Evolutionary conservation across 345 rosid species (phyloP).

Genomic region (Draba incana): DNA sequence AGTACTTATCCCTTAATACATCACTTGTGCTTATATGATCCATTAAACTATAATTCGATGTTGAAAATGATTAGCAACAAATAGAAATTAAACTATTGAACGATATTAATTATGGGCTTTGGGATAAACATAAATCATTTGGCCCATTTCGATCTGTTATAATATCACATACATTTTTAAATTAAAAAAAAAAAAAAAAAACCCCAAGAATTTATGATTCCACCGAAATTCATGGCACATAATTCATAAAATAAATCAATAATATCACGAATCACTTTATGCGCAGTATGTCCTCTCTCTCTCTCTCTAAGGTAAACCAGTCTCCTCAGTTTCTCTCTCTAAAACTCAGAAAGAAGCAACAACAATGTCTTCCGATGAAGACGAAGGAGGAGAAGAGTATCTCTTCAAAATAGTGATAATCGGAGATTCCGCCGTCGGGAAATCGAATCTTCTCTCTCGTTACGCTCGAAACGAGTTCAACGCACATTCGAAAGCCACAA

Average conservation of each 20-base stretch:
- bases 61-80: too few relatives aligned
- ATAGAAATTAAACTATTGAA: too few relatives aligned
- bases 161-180: not conserved
- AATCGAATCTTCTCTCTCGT: slow-evolving; percentile 61
- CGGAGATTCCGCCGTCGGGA: slow-evolving; percentile 69
- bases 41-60: too few relatives aligned
- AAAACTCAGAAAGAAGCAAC: not conserved
- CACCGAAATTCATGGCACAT: slow-evolving; percentile 26
- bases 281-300: slow-evolving; percentile 33
- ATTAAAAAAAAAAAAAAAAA: not conserved
- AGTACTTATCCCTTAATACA: not conserved
- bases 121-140: not conserved
- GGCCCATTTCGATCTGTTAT: not conserved
- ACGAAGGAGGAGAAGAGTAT: slow-evolving; percentile 63
- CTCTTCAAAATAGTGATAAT: slow-evolving; percentile 66
- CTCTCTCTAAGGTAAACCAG: slow-evolving; percentile 4
- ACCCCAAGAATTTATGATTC: not conserved
- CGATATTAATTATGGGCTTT: slow-evolving; percentile 1
- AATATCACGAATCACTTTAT: slow-evolving; percentile 23
- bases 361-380: slow-evolving; percentile 47
- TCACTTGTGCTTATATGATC: not conserved
- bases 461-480: slow-evolving; percentile 65
- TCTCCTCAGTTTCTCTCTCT: slow-evolving; percentile 22
- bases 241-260: slow-evolving; percentile 10
- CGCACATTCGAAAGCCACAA: slow-evolving; percentile 57